Conservation (phyloP, 768 basidiomycete species). For the Tubosaeta sp. region DNA sequence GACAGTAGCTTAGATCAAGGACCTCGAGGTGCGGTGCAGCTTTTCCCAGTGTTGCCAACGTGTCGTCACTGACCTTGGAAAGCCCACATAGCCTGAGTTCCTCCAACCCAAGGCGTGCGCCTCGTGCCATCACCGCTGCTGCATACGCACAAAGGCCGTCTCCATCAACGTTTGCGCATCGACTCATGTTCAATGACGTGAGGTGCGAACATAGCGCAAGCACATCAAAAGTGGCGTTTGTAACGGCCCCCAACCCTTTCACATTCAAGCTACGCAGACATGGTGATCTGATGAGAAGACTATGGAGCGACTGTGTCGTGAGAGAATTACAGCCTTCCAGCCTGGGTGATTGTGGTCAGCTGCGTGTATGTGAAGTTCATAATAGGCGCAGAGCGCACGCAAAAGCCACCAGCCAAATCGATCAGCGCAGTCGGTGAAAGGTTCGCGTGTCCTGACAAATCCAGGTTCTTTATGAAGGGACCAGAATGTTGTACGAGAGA, state of each 20-base stretch:
- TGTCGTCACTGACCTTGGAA: conserved; percentile 52
- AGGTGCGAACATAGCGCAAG: conserved; percentile 58
- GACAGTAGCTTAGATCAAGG: conserved; percentile 73
- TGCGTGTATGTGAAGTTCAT: conserved; percentile 49
- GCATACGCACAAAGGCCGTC: conserved; percentile 54
- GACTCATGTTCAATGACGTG: conserved; percentile 59
- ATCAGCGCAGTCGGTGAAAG: conserved; percentile 48
- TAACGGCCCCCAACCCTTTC: conserved; percentile 65
- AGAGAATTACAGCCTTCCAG: conserved; percentile 70
- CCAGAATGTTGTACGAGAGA: conserved; percentile 55
- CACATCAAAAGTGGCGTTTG: conserved; percentile 69
- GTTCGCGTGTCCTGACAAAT: conserved; percentile 58
- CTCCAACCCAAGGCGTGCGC: conserved; percentile 50
- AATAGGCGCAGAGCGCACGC: conserved; percentile 35
- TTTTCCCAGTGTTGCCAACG: conserved; percentile 62
- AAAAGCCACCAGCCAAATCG: conserved; percentile 52
- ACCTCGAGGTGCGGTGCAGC: conserved; percentile 72
- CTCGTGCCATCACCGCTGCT: conserved; percentile 39
- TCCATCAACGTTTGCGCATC: conserved; percentile 66
- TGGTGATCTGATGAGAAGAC: conserved; percentile 64
- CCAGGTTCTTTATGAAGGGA: conserved; percentile 57
- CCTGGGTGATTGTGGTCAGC: conserved; percentile 62
- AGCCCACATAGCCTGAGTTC: conserved; percentile 68
- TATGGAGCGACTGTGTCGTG: conserved; percentile 62
- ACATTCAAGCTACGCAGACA: conserved; percentile 54